Evolutionary conservation across 2,329 filamentous ascomycete genomes (phyloP), one percentile per base, ranked within the genome.

Genomic region (Drechmeria coniospora): DNA sequence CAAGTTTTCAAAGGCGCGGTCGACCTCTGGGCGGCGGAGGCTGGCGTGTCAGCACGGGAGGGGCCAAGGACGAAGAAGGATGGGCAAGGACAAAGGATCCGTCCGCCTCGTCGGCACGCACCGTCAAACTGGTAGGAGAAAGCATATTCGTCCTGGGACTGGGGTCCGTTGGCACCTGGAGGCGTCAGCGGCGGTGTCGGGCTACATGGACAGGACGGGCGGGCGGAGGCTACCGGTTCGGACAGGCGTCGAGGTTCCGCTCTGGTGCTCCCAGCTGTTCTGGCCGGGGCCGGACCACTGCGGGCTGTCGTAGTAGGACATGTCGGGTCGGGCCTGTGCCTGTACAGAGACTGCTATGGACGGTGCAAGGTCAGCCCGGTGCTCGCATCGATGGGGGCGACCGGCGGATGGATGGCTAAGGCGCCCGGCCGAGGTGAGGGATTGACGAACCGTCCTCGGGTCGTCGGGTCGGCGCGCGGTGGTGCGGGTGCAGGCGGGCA

Each of bases 1-100:
- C 35, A 98, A 70, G 55, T 95, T 95, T 49, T 95, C 90, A 47
- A 87, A 75, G 42, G 87, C 87, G 51, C 87, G 79, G 41, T 95
- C 90, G 45, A 98, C 84, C 71, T 98, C 90, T 93, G 48, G 27
- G 40, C 38, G 25, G 10, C 8, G 15, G 14, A 13, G 30, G 29
- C 11, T 25, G 17, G 6, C 8, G 12, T 14, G 12, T 23, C 4
- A 21, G 5, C 7, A 12, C 8, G 21, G 11, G n/a, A 13, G 22
- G 8, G 13, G 8, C 4, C 8, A 9, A 9, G 27, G 8, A 8
- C 21, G 4, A 14, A 21, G 14, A 10, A 12, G 8, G n/a, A 18
- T 8, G 25, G 23, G 16, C 13, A 26, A 14, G 8, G 10, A 13
- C 17, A 23, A 19, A 29, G 11, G 9, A 11, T 6, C 4, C 10